phyloP scores from a whole-genome alignment of 805 yeast genomes.

The Torulaspora gathmanii region DNA sequence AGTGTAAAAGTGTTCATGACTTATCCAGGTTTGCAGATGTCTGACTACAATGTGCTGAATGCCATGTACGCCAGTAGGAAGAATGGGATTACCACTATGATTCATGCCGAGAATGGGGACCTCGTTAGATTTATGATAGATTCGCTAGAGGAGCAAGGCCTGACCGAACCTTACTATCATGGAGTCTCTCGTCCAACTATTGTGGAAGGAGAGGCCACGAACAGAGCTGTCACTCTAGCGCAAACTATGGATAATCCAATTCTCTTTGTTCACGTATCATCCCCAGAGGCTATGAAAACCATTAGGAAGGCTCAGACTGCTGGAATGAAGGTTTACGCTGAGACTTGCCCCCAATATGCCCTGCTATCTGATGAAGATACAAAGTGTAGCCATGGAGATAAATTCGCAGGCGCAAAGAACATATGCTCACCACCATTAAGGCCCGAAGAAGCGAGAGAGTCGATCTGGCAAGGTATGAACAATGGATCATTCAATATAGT shows the following conservation, averaged over 20 bases:
- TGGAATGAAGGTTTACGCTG: slow-evolving; percentile 43
- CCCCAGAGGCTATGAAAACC: slow-evolving; percentile 39
- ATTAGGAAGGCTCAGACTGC: slow-evolving; percentile 42
- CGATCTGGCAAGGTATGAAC: slow-evolving; percentile 43
- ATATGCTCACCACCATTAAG: slow-evolving; percentile 50
- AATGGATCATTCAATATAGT: slow-evolving; percentile 47
- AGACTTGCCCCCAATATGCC: slow-evolving; percentile 49
- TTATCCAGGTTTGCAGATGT: slow-evolving; percentile 41
- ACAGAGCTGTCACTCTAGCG: slow-evolving; percentile 43
- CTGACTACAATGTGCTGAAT: slow-evolving; percentile 40
- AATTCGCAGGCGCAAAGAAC: slow-evolving; percentile 46
- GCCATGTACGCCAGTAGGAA: slow-evolving; percentile 39
- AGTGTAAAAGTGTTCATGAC: slow-evolving; percentile 45
- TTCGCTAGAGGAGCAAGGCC: slow-evolving; percentile 37
- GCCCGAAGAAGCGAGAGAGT: slow-evolving; percentile 35
- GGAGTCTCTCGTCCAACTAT: slow-evolving; percentile 42
- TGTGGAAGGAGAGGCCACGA: slow-evolving; percentile 49
- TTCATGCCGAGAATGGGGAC: slow-evolving; percentile 51
- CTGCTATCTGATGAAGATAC: slow-evolving; percentile 41
- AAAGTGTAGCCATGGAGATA: slow-evolving; percentile 29
- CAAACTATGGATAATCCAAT: slow-evolving; percentile 44
- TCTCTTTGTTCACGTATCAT: slow-evolving; percentile 46
- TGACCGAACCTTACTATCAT: slow-evolving; percentile 44
- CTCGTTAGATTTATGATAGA: slow-evolving; percentile 41
- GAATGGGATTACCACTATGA: slow-evolving; percentile 44